Evolutionary conservation across 306 rosid species (phyloP), one percentile per base, ranked within the genome.

Genomic region (Carpinus fangiana): DNA sequence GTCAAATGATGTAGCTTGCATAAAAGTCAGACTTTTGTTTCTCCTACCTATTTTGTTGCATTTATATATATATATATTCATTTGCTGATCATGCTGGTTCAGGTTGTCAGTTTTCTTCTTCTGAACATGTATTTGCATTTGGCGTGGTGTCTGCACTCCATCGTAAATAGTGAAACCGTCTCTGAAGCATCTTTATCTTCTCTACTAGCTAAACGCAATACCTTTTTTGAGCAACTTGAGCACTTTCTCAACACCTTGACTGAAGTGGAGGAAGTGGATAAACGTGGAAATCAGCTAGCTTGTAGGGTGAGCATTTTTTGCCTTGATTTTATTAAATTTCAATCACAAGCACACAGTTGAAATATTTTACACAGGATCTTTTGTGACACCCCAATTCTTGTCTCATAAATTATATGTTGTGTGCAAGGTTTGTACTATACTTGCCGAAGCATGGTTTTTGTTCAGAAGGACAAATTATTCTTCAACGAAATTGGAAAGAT

Each of bases 91-190:
- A 34, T 87, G 70, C 66, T 75, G 51, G 43, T 83, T 43, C 91
- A 95, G 98, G 98, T 92, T 84, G 86, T 91, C 78, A 80, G 87
- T 77, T 95, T 89, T 88, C 90, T 95, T 81, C 92, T 95, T 80
- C 90, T 85, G 80, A 95, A 92, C 89, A 73, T 88, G 90, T 76
- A 83, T 89, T 31, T 92, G 74, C 83, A 92, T 82, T 84, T 95
- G 79, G 89, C 79, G 50, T 92, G 98, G 98, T 82, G 81, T 83
- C 82, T 95, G 72, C 89, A 90, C 34, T 84, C 87, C 13, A 77
- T 88, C 74, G 73, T 84, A 76, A 82, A 82, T 57, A 83, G 80
- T 80, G 91, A 89, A 78, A 75, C 80, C 62, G 79, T 92, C 73
- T 86, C 95, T 73, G 90, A 75, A 74, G 86, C 86, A 85, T 90